Conservation (phyloP, 2,329 filamentous ascomycete species). For the Tolypocladium capitatum region DNA sequence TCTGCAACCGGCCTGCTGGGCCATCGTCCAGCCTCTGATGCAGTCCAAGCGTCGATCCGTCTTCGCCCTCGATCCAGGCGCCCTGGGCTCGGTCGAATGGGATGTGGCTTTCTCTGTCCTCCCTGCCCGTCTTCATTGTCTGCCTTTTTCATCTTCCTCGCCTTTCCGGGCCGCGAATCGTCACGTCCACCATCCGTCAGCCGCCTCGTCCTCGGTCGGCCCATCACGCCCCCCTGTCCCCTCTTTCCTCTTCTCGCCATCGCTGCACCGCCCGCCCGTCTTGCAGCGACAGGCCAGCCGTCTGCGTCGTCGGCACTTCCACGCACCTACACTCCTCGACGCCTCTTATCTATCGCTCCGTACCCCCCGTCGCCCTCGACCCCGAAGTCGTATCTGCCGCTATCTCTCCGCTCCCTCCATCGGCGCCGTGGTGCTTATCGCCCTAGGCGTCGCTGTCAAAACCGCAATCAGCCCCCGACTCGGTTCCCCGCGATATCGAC, state of each 20-base stretch:
- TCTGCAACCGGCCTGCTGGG: conserved; percentile 5
- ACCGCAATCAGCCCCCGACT: background rate
- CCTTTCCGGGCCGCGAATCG: background rate
- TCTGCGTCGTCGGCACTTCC: background rate
- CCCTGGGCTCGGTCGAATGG: background rate
- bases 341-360: background rate
- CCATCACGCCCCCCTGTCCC: background rate
- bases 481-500: conserved; percentile 1
- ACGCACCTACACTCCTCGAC: background rate
- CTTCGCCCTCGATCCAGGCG: background rate
- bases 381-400: background rate
- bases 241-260: background rate
- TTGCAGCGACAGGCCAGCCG: background rate
- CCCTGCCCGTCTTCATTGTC: conserved; percentile 4
- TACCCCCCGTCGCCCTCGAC: background rate
- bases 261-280: background rate
- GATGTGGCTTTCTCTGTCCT: conserved; percentile 1
- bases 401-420: background rate
- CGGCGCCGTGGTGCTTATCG: background rate
- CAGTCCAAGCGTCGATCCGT: conserved; percentile 4
- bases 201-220: background rate
- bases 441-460: background rate
- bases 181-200: background rate
- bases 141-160: background rate
- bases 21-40: conserved; percentile 1